Percentiles rank a stretch among this genome's conserved stretches.
These are phyloP conservation scores for Noccaea caerulescens DNA, from an alignment of 345 rosid species.

Conservation along the genomic window DNA sequence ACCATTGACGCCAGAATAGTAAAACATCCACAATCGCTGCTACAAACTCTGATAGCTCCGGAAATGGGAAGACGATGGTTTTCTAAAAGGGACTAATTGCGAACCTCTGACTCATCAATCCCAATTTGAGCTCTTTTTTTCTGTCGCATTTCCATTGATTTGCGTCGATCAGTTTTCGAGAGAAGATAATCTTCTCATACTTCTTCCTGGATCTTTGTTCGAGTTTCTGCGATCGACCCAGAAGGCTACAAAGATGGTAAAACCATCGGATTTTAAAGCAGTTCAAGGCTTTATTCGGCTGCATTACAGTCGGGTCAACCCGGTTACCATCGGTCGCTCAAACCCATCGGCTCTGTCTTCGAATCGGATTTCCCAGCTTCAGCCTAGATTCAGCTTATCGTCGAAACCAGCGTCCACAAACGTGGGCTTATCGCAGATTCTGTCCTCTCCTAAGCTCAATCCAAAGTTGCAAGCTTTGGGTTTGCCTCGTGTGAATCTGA, in stretches of 20 bases:
- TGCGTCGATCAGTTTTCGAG: background rate
- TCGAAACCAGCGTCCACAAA: slow-evolving; percentile 48
- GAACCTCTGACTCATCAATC: slow-evolving; percentile 11
- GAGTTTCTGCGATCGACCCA: slow-evolving; percentile 26
- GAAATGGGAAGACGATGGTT: slow-evolving; percentile 25
- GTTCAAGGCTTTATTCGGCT: slow-evolving; percentile 50
- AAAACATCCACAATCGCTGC: background rate
- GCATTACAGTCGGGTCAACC: slow-evolving; percentile 48
- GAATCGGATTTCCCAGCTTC: slow-evolving; percentile 34
- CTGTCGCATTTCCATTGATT: slow-evolving; percentile 1
- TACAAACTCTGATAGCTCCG: slow-evolving; percentile 9
- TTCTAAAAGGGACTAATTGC: slow-evolving; percentile 13
- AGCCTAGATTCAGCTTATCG: slow-evolving; percentile 32
- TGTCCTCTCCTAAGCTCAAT: slow-evolving; percentile 33
- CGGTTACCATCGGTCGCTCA: slow-evolving; percentile 35
- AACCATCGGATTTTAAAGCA: slow-evolving; percentile 48
- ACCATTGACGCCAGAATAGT: slow-evolving; percentile 20
- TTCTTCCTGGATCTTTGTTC: background rate
- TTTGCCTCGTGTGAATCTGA: slow-evolving; percentile 32
- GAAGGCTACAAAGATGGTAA: slow-evolving; percentile 47
- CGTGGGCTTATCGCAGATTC: slow-evolving; percentile 50
- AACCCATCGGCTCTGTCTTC: slow-evolving; percentile 41
- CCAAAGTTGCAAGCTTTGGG: slow-evolving; percentile 35
- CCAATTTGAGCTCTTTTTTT: background rate
- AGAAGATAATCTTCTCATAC: background rate